Base-by-base conservation (phyloP, 139 green algal genomes). In the Chlorella sp. region DNA sequence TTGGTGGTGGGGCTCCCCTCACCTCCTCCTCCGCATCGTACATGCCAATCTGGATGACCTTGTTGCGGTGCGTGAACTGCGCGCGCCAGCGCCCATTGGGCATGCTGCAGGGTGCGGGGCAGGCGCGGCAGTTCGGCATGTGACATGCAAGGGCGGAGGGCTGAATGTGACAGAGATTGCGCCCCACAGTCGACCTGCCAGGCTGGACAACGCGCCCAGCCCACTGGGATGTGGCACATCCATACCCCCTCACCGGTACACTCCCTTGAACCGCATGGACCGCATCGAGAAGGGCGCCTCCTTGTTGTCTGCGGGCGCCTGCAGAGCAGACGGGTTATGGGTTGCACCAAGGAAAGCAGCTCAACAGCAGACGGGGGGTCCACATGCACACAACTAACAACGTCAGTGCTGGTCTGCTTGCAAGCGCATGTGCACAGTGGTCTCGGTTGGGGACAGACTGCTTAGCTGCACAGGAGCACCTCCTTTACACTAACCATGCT, bases 11-110 rank as follows among this genome's bases (percentile, higher is more conserved):
- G n/a, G 36, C 38, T 22, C 32, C 32, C 76, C 76, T 54, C 60
- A 83, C 77, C 77, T 83, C 58, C 60, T 73, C 58, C 77, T 83
- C 77, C 30, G 40, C 44, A 60, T 83, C 77, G 62, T 46, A 83
- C 77, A 83, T 83, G 77, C 77, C 77, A 30, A 83, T 46, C 22
- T 83, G 77, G 40, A 83, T 83, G 40, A 83, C 77, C 77, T 83
- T 83, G 77, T 83, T 83, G 38, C 77, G 60, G 14, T 62, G 44
- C 13, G 77, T 83, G 77, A 83, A 74, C 77, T 83, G 77, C 28
- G 77, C 41, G 38, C 77, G 77, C 77, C 77, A 83, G 40, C 77
- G 77, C 54, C 77, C 77, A 2, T 43, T 83, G 60, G 77, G 77
- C 77, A 83, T 83, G 34, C 77, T 69, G 60, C 43, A 83, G 14